These are phyloP conservation scores for Dendryphion nanum DNA, from an alignment of 2,329 filamentous ascomycete species.

Conservation along the genomic window DNA sequence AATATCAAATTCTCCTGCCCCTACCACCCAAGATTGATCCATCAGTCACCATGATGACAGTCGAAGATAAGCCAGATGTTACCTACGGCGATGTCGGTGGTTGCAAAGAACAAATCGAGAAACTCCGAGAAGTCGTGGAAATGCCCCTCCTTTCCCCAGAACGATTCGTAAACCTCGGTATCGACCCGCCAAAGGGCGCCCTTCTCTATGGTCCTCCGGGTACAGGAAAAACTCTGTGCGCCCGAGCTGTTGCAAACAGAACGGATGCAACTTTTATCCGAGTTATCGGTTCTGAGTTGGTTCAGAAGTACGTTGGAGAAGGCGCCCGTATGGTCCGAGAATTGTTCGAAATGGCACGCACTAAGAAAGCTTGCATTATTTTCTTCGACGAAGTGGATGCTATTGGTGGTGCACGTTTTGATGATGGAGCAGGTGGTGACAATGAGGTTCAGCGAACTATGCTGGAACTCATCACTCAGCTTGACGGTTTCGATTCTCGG, in stretches of 20 bases:
- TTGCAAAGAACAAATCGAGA: slow-evolving; percentile 99
- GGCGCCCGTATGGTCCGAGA: slow-evolving; percentile 98
- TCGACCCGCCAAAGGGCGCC: slow-evolving; percentile 96
- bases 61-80: slow-evolving; percentile 98
- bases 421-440: slow-evolving; percentile 93
- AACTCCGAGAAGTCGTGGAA: slow-evolving; percentile 96
- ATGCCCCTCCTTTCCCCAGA: slow-evolving; percentile 97
- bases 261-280: slow-evolving; percentile 98
- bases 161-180: slow-evolving; percentile 97
- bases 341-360: slow-evolving; percentile 98
- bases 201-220: slow-evolving; percentile 94
- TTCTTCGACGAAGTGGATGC: slow-evolving; percentile 99
- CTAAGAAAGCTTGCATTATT: slow-evolving; percentile 99
- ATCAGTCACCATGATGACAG: slow-evolving; percentile 99
- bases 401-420: slow-evolving; percentile 91
- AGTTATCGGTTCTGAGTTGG: slow-evolving; percentile 95
- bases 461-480: slow-evolving; percentile 94
- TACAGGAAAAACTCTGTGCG: slow-evolving; percentile 98
- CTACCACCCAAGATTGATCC: slow-evolving; percentile 98
- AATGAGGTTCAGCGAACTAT: slow-evolving; percentile 98
- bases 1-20: slow-evolving; percentile 97
- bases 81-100: slow-evolving; percentile 98
- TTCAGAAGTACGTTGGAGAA: slow-evolving; percentile 98
- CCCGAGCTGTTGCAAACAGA: slow-evolving; percentile 93
- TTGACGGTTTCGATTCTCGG: slow-evolving; percentile 93